These are phyloP conservation scores for Schoenoplectus triqueter DNA, from an alignment of 202 grass and related monocot genomes.

Conservation along the genomic window DNA sequence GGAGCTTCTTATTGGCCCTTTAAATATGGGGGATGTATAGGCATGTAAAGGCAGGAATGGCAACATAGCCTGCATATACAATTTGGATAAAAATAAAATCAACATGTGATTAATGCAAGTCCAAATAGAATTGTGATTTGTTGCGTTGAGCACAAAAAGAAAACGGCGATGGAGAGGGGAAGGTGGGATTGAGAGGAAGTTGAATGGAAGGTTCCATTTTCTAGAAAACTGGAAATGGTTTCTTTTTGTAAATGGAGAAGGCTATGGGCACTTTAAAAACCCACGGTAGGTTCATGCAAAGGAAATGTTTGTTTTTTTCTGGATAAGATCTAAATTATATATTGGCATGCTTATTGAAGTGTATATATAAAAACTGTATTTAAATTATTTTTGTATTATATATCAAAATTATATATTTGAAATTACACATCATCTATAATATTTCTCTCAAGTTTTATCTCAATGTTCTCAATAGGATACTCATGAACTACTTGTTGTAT, in stretches of 20 bases:
- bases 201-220: constrained; percentile 3
- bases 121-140: background rate
- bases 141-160: background rate
- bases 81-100: constrained; percentile 17
- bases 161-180: background rate
- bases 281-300: background rate
- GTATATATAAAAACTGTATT: background rate
- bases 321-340: background rate
- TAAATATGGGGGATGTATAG: background rate
- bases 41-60: background rate
- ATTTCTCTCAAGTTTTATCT: background rate
- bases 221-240: background rate
- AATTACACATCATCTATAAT: background rate
- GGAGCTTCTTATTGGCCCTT: background rate
- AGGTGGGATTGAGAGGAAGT: background rate
- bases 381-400: no score
- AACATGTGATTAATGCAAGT: constrained; percentile 4
- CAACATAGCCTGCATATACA: background rate
- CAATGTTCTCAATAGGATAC: background rate
- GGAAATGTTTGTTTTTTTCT: background rate
- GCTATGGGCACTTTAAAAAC: background rate
- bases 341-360: background rate
- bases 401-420: no score
- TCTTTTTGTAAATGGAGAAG: background rate
- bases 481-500: background rate